A percentile compares a stretch with the other conserved stretches of the same genome.
Evolutionary conservation across 1,139 yeast genomes (phyloP).

Genomic region (Sugiyamaella paludigena): DNA sequence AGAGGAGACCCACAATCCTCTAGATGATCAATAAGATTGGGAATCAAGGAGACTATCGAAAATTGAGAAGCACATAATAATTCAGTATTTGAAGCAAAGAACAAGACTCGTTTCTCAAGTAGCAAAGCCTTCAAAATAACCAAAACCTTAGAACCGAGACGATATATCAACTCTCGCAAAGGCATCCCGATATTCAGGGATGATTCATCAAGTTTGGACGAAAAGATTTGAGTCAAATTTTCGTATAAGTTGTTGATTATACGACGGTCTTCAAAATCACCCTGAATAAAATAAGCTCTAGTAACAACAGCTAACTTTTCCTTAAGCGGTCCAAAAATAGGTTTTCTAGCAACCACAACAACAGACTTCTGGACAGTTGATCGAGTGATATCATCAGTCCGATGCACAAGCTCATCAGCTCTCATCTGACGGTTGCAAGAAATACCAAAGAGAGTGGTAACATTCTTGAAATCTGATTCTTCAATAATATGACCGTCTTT

Average conservation of each 20-base stretch:
- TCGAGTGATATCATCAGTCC: slow-evolving; percentile 70
- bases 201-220: slow-evolving; percentile 44
- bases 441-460: slow-evolving; percentile 84
- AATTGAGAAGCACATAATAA: slow-evolving; percentile 68
- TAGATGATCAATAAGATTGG: slow-evolving; percentile 69
- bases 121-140: slow-evolving; percentile 72
- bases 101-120: slow-evolving; percentile 63
- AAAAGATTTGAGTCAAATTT: slow-evolving; percentile 55
- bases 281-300: slow-evolving; percentile 78
- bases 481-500: slow-evolving; percentile 35
- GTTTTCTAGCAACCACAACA: slow-evolving; percentile 82
- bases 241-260: slow-evolving; percentile 70
- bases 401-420: slow-evolving; percentile 56
- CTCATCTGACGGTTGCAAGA: slow-evolving; percentile 86
- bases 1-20: slow-evolving; percentile 80
- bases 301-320: slow-evolving; percentile 91
- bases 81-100: slow-evolving; percentile 81
- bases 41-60: slow-evolving; percentile 67
- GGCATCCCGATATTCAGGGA: slow-evolving; percentile 75
- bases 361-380: slow-evolving; percentile 90
- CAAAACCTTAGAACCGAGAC: slow-evolving; percentile 60
- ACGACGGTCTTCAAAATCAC: slow-evolving; percentile 65
- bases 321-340: slow-evolving; percentile 78
- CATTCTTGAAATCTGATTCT: slow-evolving; percentile 42
- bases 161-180: slow-evolving; percentile 60